Conservation (phyloP, 495 filamentous ascomycete species). For the Saxophila tyrrhenica region DNA sequence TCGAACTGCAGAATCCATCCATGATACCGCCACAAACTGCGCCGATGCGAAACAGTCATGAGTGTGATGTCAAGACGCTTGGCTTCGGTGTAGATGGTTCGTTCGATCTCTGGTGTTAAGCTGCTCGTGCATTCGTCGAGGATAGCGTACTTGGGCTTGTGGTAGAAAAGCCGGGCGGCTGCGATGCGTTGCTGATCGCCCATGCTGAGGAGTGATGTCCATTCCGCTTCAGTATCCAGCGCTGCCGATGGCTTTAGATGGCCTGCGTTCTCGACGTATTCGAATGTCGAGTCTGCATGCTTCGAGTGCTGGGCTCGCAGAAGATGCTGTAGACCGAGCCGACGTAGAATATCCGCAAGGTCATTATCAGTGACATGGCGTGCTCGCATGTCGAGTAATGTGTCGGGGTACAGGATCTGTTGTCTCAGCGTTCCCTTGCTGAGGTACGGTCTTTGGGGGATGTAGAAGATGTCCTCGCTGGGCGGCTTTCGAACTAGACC, state of each 20-base stretch:
- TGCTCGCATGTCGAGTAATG: constrained; percentile 70
- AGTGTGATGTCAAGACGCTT: constrained; percentile 83
- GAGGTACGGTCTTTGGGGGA: constrained; percentile 90
- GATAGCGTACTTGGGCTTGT: constrained; percentile 83
- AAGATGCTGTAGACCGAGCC: constrained; percentile 73
- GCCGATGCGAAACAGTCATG: constrained; percentile 87
- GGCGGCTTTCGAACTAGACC: constrained; percentile 82
- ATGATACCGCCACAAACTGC: constrained; percentile 95
- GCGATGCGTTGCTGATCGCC: constrained; percentile 95
- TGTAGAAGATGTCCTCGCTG: constrained; percentile 90
- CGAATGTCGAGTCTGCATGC: background rate
- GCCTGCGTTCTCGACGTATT: background rate
- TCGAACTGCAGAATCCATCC: constrained; percentile 90
- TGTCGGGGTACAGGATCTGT: constrained; percentile 93
- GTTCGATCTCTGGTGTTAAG: constrained; percentile 87
- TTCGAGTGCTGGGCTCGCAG: constrained; percentile 50
- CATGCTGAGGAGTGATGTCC: constrained; percentile 80
- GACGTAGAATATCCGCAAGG: constrained; percentile 60
- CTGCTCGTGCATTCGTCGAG: constrained; percentile 92
- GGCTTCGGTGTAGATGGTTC: constrained; percentile 92
- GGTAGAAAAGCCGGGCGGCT: constrained; percentile 95
- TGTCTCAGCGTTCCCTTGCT: constrained; percentile 80
- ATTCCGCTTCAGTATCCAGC: constrained; percentile 94
- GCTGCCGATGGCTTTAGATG: constrained; percentile 35
- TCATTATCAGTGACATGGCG: constrained; percentile 77